Conservation (phyloP, 768 basidiomycete species). For the Mycena galericulata region DNA sequence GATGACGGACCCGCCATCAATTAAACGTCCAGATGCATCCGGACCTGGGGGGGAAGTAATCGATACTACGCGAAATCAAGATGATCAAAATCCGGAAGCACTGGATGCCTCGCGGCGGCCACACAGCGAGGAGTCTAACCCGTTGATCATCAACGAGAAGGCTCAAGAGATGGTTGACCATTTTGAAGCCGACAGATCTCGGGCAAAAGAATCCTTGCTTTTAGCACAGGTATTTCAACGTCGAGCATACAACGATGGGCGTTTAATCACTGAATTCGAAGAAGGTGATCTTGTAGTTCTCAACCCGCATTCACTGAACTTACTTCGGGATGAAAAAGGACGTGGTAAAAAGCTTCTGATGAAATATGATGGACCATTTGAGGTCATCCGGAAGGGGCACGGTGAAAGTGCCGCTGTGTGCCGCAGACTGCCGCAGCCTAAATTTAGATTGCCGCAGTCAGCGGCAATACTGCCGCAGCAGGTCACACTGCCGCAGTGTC, state of each 20-base stretch:
- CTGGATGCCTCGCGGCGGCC: too few species aligned
- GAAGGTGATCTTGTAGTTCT: too few species aligned
- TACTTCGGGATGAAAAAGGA: slow-evolving; percentile 31
- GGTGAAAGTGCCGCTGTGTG: too few species aligned
- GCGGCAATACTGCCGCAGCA: too few species aligned
- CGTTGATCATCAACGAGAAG: slow-evolving; percentile 4
- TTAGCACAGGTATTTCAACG: slow-evolving; percentile 29
- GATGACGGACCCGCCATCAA: background rate
- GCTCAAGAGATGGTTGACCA: slow-evolving; percentile 20
- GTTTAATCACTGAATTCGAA: slow-evolving; percentile 26
- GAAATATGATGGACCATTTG: slow-evolving; percentile 39
- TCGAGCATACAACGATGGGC: slow-evolving; percentile 31
- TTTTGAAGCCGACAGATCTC: slow-evolving; percentile 10
- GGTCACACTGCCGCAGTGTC: too few species aligned
- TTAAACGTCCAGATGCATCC: background rate
- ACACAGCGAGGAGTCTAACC: too few species aligned
- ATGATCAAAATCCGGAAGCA: too few species aligned
- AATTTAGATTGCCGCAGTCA: too few species aligned
- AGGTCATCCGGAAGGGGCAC: slow-evolving; percentile 30
- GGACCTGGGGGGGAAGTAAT: background rate
- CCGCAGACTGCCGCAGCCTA: too few species aligned
- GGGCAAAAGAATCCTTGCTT: slow-evolving; percentile 17
- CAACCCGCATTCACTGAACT: slow-evolving; percentile 37
- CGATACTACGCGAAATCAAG: too few species aligned
- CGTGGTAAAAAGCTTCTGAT: slow-evolving; percentile 38